Base-by-base conservation (phyloP, 2,329 filamentous ascomycete species). In the Cyclaneusma minus region DNA sequence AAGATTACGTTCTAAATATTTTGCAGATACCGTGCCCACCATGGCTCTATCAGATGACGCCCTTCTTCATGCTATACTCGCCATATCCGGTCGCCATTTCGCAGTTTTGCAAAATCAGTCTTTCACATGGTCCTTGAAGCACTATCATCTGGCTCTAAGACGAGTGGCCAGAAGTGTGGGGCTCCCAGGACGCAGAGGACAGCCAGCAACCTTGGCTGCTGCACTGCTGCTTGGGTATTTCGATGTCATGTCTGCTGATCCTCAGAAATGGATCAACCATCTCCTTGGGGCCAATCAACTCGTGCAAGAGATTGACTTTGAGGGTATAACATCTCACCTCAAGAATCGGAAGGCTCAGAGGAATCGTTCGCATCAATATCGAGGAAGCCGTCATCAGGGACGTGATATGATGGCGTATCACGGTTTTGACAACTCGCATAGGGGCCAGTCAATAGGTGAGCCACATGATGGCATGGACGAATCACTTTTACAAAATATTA, bases 191-290 rank as follows among this genome's bases (percentile, higher is more conserved):
- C 71, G 73, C 40, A 70, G 84, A 28, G 71, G 74, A 6, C 72
- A 83, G 29, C 68, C 82, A 6, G 72, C 81, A 2, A 94, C 84
- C 0, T 57, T 95, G n/a, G 87, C 85, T 6, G 84, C 85, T 3
- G 84, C 82, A 0, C 58, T 94, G 18, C 57, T 95, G 6, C 62
- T 98, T 6, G 82, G 75, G 0, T 95, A 84, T 48, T 95, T 92
- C 43, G 89, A 95, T 48, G 81, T 94, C 11, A 89, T 87, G 74
- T 79, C 78, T 18, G 87, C 84, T 13, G 87, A 98, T 38, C 87
- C 95, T 42, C 73, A 78, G 29, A 93, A 93, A 48, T 98, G 89
- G 89, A 89, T 81, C 43, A 87, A 80, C 34, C 89, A 95, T 51
- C 59, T 95, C 19, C 70, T 81, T 24, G 89, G 89, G 8, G 81